Evolutionary conservation across 2,329 filamentous ascomycete genomes (phyloP), one percentile per base, ranked within the genome.

Genomic region (Stemphylium vesicarium): DNA sequence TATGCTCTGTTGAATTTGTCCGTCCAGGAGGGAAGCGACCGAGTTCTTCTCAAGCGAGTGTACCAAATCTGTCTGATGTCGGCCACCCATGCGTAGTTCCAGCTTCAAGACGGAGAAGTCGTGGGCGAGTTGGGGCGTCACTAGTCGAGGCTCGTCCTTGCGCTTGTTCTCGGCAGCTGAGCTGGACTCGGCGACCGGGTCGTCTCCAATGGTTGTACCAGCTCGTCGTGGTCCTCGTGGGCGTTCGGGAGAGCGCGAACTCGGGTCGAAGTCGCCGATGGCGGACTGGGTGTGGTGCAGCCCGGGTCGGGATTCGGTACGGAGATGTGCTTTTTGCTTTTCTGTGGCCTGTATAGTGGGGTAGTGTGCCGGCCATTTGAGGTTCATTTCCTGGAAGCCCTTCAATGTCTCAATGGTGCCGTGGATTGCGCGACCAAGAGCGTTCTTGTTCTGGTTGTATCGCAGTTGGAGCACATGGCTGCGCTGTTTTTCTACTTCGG

Each of bases 51-150:
- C 94, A 44, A 99, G 78, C 1, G 95, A 98, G 76, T 98, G 94
- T 8, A 98, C 93, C 15, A 98, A 81, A 69, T 98, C 93, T 0
- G 91, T 85, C 71, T 98, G 95, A 57, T 92, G 90, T 44, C 96
- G 75, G 5, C 90, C 82, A 29, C 94, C 93, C 50, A 99, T 84
- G 78, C 97, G 96, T 53, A 99, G 79, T 74, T 99, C 95, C 58
- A 99, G 81, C 78, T 98, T 99, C 62, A 99, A 78, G 29, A 99
- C 88, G 0, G 94, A 98, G 67, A 98, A 97, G 69, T 99, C 93
- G 63, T 96, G 92, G 3, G 93, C 91, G 60, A 98, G 92, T 75
- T 98, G 92, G 26, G 92, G 91, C 1, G 92, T 92, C 57, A 98
- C 88, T 20, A 99, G 82, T 61, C 95, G 84, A 12, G 94, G 94